Percentiles rank a stretch among this genome's conserved stretches.
These are phyloP conservation scores for Paecilomyces fulvus DNA, from an alignment of 2,329 filamentous ascomycete species.

Conservation along the genomic window DNA sequence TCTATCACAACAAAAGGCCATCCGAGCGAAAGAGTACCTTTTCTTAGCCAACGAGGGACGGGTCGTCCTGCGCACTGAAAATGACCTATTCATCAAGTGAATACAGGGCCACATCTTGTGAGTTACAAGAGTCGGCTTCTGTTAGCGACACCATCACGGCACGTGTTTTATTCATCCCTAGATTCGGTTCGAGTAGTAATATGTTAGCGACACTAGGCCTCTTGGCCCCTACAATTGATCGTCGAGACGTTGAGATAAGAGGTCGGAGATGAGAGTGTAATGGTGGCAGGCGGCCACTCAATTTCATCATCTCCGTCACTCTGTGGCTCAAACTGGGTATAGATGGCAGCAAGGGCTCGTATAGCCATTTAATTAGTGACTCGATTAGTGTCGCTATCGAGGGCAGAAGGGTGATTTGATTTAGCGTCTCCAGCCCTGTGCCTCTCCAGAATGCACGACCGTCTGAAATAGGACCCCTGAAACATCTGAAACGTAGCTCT, in stretches of 20 bases:
- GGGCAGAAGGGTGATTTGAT: background rate
- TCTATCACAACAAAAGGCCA: background rate
- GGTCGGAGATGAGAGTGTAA: background rate
- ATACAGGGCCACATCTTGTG: background rate
- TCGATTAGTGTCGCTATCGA: background rate
- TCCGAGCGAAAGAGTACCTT: background rate
- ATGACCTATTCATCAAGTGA: background rate
- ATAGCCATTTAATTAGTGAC: background rate
- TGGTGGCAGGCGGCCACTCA: background rate
- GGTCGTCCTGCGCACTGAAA: background rate
- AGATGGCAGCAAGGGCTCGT: too few species aligned
- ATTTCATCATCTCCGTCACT: background rate
- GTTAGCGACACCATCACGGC: background rate
- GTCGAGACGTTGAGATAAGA: background rate
- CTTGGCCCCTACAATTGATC: background rate
- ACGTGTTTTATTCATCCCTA: background rate
- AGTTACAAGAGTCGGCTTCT: background rate
- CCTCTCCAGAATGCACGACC: background rate
- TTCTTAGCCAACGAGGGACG: background rate
- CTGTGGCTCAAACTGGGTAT: background rate
- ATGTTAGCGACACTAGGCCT: background rate
- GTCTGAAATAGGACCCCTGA: background rate
- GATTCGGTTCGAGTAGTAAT: background rate
- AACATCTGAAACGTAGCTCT: constrained; percentile 2
- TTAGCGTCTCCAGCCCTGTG: background rate